These are phyloP conservation scores for Tolypocladium sp. DNA, from an alignment of 2,329 filamentous ascomycete species.

Conservation along the genomic window DNA sequence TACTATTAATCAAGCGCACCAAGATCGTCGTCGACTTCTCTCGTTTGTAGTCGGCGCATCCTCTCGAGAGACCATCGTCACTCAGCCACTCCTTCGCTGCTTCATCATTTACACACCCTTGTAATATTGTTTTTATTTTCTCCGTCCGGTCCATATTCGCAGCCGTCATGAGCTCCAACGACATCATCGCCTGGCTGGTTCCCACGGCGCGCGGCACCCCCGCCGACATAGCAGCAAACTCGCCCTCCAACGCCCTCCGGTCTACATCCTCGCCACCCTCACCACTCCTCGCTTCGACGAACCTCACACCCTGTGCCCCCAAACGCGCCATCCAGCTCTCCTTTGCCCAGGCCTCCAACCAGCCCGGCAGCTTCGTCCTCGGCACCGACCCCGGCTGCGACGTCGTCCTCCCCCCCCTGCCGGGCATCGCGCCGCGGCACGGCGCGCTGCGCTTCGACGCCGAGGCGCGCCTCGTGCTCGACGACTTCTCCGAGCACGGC, in stretches of 20 bases:
- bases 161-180: slow-evolving; percentile 11
- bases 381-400: slow-evolving; percentile 29
- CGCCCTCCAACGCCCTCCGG: slow-evolving; percentile 20
- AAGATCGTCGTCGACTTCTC: neutral
- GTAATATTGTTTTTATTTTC: neutral
- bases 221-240: slow-evolving; percentile 22
- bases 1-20: neutral
- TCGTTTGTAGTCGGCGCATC: neutral
- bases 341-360: slow-evolving; percentile 23
- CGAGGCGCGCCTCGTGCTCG: slow-evolving; percentile 25
- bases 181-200: slow-evolving; percentile 30
- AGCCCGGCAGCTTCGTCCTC: slow-evolving; percentile 26
- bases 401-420: slow-evolving; percentile 23
- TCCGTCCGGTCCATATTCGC: slow-evolving; percentile 1
- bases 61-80: neutral
- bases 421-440: slow-evolving; percentile 25
- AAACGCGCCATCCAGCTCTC: slow-evolving; percentile 22
- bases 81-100: neutral
- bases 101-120: neutral
- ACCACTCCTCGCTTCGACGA: too few species aligned
- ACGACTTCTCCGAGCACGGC: slow-evolving; percentile 26
- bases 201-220: slow-evolving; percentile 22
- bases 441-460: slow-evolving; percentile 29
- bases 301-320: slow-evolving; percentile 14
- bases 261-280: slow-evolving; percentile 15